Percentiles rank a stretch among this genome's conserved stretches.
These are phyloP conservation scores for Phoenix dactylifera DNA, from an alignment of 176 grass and related monocot genomes.

Conservation along the genomic window DNA sequence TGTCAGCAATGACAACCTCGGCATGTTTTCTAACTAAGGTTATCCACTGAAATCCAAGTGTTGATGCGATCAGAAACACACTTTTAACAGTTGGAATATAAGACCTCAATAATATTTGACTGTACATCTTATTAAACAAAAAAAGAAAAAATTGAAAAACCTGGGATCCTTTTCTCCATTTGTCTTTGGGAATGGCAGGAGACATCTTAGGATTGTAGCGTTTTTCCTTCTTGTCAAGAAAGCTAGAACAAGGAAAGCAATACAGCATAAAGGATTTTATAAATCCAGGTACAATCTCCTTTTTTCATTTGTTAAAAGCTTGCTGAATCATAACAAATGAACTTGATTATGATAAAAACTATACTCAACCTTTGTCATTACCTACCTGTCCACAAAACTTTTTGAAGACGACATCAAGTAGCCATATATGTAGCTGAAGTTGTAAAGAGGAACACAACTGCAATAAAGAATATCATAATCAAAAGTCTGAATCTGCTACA, in stretches of 20 bases:
- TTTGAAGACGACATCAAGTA: slow-evolving; percentile 85
- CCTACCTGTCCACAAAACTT: slow-evolving; percentile 94
- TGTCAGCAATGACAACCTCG: slow-evolving; percentile 55
- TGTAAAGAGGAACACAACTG: slow-evolving; percentile 94
- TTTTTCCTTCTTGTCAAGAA: slow-evolving; percentile 64
- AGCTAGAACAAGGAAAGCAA: slow-evolving; percentile 26
- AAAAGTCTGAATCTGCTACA: neutral
- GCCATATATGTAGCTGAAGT: slow-evolving; percentile 89
- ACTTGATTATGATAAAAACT: neutral
- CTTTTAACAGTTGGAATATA: neutral
- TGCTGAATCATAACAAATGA: slow-evolving; percentile 5
- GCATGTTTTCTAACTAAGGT: slow-evolving; percentile 69
- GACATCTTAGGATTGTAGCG: slow-evolving; percentile 81
- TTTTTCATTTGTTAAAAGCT: neutral
- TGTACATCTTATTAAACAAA: slow-evolving; percentile 8
- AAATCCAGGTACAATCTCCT: no score
- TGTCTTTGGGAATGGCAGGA: slow-evolving; percentile 59
- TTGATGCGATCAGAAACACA: slow-evolving; percentile 10
- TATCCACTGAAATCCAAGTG: slow-evolving; percentile 75
- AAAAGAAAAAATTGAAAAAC: slow-evolving; percentile 27
- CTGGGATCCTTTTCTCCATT: slow-evolving; percentile 99
- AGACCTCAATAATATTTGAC: neutral
- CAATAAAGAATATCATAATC: slow-evolving; percentile 27
- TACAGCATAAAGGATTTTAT: no score
- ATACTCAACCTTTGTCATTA: slow-evolving; percentile 2